A percentile compares a stretch with the other conserved stretches of the same genome.
phyloP scores from a whole-genome alignment of 148 eudicot genomes.

The Gaultheria prostrata region DNA sequence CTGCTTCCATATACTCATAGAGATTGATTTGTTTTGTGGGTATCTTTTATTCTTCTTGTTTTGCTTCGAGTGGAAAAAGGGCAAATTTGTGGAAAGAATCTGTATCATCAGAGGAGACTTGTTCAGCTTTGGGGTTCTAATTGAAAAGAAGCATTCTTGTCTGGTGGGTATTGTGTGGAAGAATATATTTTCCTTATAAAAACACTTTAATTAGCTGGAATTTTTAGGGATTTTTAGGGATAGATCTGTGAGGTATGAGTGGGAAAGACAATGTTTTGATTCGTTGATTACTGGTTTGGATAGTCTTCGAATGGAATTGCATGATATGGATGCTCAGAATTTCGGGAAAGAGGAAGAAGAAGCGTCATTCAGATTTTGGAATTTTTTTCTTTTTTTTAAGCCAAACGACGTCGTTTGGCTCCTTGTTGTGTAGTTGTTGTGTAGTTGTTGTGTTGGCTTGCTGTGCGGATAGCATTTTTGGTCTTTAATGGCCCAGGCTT shows the following conservation, averaged over 20 bases:
- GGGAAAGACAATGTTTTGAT: neutral
- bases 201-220: neutral
- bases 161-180: conserved; percentile 2
- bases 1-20: conserved; percentile 7
- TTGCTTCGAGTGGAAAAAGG: conserved; percentile 21
- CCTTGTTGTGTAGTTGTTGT: too few species aligned
- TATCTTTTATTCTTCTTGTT: conserved; percentile 20
- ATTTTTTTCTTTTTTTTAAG: too few species aligned
- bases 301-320: too few species aligned
- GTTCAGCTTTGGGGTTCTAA: conserved; percentile 1
- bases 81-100: neutral
- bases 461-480: too few species aligned
- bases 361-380: too few species aligned
- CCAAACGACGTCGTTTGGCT: too few species aligned
- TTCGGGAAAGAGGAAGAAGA: too few species aligned
- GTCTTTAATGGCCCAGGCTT: too few species aligned
- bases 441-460: too few species aligned
- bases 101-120: neutral
- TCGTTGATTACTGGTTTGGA: neutral
- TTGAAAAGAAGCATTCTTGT: neutral
- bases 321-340: neutral
- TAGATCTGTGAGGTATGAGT: neutral
- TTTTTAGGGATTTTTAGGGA: neutral
- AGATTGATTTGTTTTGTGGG: conserved; percentile 28
- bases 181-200: neutral